Base-by-base conservation (phyloP, 305 asterid genomes). In the Solanum aculeatissimum region DNA sequence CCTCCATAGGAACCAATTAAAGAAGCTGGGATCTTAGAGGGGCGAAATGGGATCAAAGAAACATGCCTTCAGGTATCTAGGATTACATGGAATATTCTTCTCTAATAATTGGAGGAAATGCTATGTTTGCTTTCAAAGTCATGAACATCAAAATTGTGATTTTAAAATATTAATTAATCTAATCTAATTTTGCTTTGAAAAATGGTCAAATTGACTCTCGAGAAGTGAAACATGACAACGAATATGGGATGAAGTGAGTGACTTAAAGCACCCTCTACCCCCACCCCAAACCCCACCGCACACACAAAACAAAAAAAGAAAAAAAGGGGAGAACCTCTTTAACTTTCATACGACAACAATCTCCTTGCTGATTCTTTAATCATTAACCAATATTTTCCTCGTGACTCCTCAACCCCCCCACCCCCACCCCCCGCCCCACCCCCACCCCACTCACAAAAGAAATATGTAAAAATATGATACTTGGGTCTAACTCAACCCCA, bases 1-100 rank as follows among this genome's bases (percentile, higher is more conserved):
- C 21, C 35, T 66, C 32, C 70, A 35, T 91, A 97, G 99, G 98
- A 97, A 90, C 99, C 99, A 83, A 97, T 97, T 83, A 97, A 97
- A 90, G 99, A 97, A 91, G 99, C 99, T 88, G 99, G 99, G 79
- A 97, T 97, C 88, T 89, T 97, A 90, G 99, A 97, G 92, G 99
- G 99, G 35, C 97, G 99, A 27, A 97, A 97, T 89, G 99, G 99
- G 87, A 97, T 97, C 86, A 97, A 95, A 89, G 99, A 97, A 91
- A 97, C 99, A 80, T 97, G 98, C 86, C 98, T 97, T 85, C 99
- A 97, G 99, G 99, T 95, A 85, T 68, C 90, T 85, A 77, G 87
- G 86, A 32, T 18, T 55, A 84, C 84, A 15, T 84, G 81, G 83
- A 79, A 65, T 78, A 78, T 78, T 18, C 68, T 32, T 78, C 19